These are phyloP conservation scores for Eucalyptus viminalis DNA, from an alignment of 345 rosid species.

Conservation along the genomic window DNA sequence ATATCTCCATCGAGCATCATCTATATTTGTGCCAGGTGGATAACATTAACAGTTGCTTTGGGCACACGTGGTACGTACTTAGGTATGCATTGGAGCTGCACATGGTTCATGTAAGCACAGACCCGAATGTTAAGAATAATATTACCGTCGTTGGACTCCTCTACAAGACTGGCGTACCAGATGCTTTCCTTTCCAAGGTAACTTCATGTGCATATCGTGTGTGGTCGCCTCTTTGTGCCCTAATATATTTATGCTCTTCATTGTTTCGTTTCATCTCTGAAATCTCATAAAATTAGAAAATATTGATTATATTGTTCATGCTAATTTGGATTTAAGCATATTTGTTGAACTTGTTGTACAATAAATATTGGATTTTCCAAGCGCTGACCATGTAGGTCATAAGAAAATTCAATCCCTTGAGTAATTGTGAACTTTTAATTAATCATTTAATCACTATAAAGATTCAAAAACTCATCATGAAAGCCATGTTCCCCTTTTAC, in stretches of 20 bases:
- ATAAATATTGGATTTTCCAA: neutral
- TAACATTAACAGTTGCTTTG: neutral
- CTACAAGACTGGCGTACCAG: conserved; percentile 35
- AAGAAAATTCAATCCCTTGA: neutral
- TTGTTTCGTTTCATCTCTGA: neutral
- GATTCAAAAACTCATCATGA: neutral
- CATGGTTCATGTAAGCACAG: conserved; percentile 50
- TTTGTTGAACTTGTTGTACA: neutral
- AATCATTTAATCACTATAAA: neutral
- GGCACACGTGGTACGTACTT: neutral
- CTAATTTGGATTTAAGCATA: neutral
- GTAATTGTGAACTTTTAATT: neutral
- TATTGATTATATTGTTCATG: neutral
- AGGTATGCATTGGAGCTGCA: conserved; percentile 67
- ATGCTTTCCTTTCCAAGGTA: conserved; percentile 52
- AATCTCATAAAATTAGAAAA: neutral
- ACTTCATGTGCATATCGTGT: neutral
- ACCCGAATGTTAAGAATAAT: conserved; percentile 18
- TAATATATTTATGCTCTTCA: neutral
- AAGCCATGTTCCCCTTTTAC: neutral
- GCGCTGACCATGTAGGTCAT: neutral
- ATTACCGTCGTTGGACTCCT: conserved; percentile 37
- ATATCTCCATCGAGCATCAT: neutral
- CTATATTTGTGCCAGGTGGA: neutral
- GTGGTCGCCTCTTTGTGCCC: neutral